Percentiles rank a stretch among this genome's conserved stretches.
These are phyloP conservation scores for Lagenidium giganteum DNA, from an alignment of 352 stramenopile genomes.

Conservation along the genomic window DNA sequence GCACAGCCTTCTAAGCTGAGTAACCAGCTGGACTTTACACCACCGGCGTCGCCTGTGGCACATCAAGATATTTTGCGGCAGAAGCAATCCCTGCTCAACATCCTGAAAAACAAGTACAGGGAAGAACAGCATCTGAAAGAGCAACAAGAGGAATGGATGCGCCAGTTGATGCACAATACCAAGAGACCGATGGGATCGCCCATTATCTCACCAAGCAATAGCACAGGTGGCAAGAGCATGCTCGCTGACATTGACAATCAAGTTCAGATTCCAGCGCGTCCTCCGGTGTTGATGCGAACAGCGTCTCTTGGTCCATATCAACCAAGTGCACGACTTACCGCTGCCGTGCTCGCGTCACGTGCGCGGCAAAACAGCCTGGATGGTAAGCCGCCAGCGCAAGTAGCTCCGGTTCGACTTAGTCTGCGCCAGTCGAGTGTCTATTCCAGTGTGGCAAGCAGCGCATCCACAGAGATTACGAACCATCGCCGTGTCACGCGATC, in stretches of 20 bases:
- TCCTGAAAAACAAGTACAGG: conserved; percentile 54
- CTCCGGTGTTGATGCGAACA: conserved; percentile 35
- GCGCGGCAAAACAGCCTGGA: conserved; percentile 27
- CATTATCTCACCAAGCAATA: conserved; percentile 25
- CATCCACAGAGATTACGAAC: conserved; percentile 41
- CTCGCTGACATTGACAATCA: conserved; percentile 12
- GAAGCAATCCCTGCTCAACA: conserved; percentile 52
- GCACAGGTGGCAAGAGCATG: neutral
- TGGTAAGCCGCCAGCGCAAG: conserved; percentile 8
- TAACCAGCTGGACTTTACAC: conserved; percentile 28
- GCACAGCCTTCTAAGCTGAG: neutral
- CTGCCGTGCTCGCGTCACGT: conserved; percentile 40
- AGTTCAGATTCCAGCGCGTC: conserved; percentile 18
- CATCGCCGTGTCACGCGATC: conserved; percentile 53
- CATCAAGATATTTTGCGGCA: conserved; percentile 55
- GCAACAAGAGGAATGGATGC: conserved; percentile 76
- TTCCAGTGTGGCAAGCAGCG: conserved; percentile 58
- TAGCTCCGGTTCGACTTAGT: conserved; percentile 11
- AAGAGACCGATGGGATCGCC: conserved; percentile 14
- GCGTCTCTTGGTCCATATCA: conserved; percentile 31
- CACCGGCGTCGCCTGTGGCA: conserved; percentile 57
- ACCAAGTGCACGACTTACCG: conserved; percentile 40
- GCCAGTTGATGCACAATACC: conserved; percentile 26
- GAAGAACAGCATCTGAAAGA: conserved; percentile 66
- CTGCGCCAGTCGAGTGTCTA: conserved; percentile 26